These are phyloP conservation scores for Candida methanosorbosa DNA, from an alignment of 805 yeast genomes.

Conservation along the genomic window DNA sequence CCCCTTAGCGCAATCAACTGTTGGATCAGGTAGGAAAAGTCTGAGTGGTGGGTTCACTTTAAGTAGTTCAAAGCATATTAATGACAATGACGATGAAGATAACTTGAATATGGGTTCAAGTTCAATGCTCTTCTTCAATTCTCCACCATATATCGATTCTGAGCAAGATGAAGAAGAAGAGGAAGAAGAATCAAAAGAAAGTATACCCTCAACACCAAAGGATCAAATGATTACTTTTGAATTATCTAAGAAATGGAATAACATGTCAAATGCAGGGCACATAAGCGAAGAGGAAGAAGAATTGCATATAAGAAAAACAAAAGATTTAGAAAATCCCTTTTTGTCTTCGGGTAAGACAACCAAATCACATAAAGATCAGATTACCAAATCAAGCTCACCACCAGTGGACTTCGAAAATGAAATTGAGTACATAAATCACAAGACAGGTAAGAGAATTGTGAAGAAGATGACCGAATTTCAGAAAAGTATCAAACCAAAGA, in stretches of 20 bases:
- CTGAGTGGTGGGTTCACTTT: too few relatives aligned
- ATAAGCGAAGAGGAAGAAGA: slow-evolving; percentile 8
- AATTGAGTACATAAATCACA: slow-evolving; percentile 31
- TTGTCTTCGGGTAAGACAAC: too few relatives aligned
- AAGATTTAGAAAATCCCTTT: too few relatives aligned
- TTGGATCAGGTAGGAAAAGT: slow-evolving; percentile 22
- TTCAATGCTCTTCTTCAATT: too few relatives aligned
- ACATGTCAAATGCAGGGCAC: slow-evolving; percentile 8
- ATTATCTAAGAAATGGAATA: slow-evolving; percentile 21
- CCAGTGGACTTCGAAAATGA: slow-evolving; percentile 21
- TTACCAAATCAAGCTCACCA: too few relatives aligned
- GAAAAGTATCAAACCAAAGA: slow-evolving; percentile 29
- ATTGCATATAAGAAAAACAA: too few relatives aligned
- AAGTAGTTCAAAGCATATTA: too few relatives aligned
- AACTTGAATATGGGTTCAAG: too few relatives aligned
- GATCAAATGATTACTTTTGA: slow-evolving; percentile 26
- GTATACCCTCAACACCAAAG: slow-evolving; percentile 27
- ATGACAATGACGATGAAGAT: too few relatives aligned
- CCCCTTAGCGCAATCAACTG: slow-evolving; percentile 21
- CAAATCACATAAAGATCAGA: too few relatives aligned
- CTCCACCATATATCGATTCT: slow-evolving; percentile 5
- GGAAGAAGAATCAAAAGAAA: slow-evolving; percentile 2
- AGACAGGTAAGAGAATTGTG: slow-evolving; percentile 30
- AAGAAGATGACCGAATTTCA: slow-evolving; percentile 23
- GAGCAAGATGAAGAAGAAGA: slow-evolving; percentile 11